Conservation (phyloP, 345 rosid species). For the Aethionema arabicum region DNA sequence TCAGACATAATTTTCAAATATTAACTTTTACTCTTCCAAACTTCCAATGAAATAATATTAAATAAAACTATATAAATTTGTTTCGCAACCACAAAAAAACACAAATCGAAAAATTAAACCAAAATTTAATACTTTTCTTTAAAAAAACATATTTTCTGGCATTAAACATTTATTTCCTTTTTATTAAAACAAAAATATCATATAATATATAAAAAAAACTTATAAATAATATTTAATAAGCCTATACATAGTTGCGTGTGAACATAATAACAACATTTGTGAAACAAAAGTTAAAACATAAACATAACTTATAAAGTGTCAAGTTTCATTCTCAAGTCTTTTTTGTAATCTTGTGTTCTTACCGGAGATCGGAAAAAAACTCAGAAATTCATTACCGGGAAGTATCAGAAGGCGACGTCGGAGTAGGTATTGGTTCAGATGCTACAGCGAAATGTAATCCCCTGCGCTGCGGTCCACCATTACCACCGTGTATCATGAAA, state of each 20-base stretch:
- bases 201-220: neutral
- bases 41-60: too few relatives aligned
- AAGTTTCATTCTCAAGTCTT: constrained; percentile 6
- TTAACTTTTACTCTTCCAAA: too few relatives aligned
- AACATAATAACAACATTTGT: constrained; percentile 20
- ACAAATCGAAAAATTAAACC: too few relatives aligned
- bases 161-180: neutral
- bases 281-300: constrained; percentile 23
- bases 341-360: constrained; percentile 3
- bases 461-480: constrained; percentile 46
- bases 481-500: constrained; percentile 77
- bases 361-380: neutral
- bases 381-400: constrained; percentile 4
- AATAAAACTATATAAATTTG: too few relatives aligned
- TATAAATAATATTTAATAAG: neutral
- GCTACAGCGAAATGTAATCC: constrained; percentile 75
- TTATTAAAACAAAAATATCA: neutral
- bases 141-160: too few relatives aligned
- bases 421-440: constrained; percentile 46
- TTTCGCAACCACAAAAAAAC: too few relatives aligned
- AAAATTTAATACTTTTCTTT: too few relatives aligned
- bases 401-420: constrained; percentile 22
- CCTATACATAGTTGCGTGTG: constrained; percentile 27
- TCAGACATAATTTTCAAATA: too few relatives aligned
- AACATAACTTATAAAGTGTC: constrained; percentile 19